phyloP scores from a whole-genome alignment of 371 early-diverging fungal genomes.

The Mucor mucedo region DNA sequence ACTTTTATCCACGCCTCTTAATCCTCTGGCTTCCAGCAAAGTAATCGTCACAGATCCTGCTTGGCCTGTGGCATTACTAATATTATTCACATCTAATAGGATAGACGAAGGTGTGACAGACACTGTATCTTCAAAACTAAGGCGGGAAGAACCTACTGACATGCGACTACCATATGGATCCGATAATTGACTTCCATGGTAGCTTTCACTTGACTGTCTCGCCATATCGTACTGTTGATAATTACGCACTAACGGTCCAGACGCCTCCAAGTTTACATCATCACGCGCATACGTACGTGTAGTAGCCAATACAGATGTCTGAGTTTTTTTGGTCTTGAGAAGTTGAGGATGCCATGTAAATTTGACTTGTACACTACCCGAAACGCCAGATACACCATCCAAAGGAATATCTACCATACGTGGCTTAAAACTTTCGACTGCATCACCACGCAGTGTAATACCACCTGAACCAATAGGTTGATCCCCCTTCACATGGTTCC shows the following conservation, averaged over 20 bases:
- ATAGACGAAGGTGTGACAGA: constrained; percentile 23
- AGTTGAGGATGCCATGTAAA: constrained; percentile 56
- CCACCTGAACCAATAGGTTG: constrained; percentile 51
- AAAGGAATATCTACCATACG: constrained; percentile 45
- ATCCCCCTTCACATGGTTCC: constrained; percentile 74
- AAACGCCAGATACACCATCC: constrained; percentile 50
- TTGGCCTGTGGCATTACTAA: constrained; percentile 33
- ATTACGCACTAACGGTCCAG: constrained; percentile 23
- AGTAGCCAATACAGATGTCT: constrained; percentile 43
- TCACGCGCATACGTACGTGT: constrained; percentile 24
- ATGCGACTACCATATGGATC: not conserved
- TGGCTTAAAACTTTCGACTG: constrained; percentile 46
- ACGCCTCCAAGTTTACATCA: constrained; percentile 26
- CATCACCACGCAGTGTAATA: constrained; percentile 46
- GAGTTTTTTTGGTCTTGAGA: constrained; percentile 43
- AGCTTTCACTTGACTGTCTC: constrained; percentile 12
- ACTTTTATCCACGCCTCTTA: constrained; percentile 67
- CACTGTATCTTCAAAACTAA: constrained; percentile 24
- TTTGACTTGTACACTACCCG: constrained; percentile 43
- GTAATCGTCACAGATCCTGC: constrained; percentile 55
- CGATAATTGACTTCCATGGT: constrained; percentile 1
- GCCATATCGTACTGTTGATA: constrained; percentile 4
- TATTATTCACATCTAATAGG: constrained; percentile 11
- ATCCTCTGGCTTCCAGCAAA: constrained; percentile 61
- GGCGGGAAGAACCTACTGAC: not conserved